Base-by-base conservation (phyloP, 352 stramenopile species). In the Phytophthora sojae region DNA sequence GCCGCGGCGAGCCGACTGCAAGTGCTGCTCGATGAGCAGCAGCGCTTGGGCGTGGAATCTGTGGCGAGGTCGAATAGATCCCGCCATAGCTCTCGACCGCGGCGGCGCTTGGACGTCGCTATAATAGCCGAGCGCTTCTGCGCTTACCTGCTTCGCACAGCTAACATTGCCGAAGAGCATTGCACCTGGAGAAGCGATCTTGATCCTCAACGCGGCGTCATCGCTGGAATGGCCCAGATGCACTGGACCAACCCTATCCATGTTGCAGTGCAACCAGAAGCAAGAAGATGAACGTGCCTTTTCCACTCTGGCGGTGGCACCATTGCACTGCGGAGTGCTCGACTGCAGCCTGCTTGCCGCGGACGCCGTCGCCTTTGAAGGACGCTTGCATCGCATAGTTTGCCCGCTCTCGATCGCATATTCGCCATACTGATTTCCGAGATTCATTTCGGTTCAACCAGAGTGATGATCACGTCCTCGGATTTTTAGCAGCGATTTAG, bases 391-490 rank as follows among this genome's bases (percentile, higher is more conserved):
- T 49, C 42, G 17, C 42, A 49, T 49, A 49, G 17, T 49, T 21
- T 53, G 26, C 19, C 19, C 45, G n/a, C 45, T 21, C 21, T 21
- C n/a, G 19, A 57, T 61, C 61, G 47, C 19, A 75, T 64, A 66
- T 67, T 69, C 32, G n/a, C 51, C 17, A 17, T 7, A 52, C 44
- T 68, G 57, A 69, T 76, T 61, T 61, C 37, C 15, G 21, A 59
- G 57, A 60, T 61, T 64, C 64, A 17, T 3, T 19, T 49, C 63
- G 54, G 64, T 80, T 80, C 73, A 80, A 75, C 61, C 29, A 72
- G 73, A 80, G 30, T 80, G 73, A 61, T 73, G 65, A 52, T 77
- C 51, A 73, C 64, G 64, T 73, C 68, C 65, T 73, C 61, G 17
- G 32, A 49, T 8, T 49, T 49, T 49, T 49, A 49, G 17, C 15